Evolutionary conservation across 2,329 filamentous ascomycete species (phyloP).

Genomic region (Cercospora sojina): DNA sequence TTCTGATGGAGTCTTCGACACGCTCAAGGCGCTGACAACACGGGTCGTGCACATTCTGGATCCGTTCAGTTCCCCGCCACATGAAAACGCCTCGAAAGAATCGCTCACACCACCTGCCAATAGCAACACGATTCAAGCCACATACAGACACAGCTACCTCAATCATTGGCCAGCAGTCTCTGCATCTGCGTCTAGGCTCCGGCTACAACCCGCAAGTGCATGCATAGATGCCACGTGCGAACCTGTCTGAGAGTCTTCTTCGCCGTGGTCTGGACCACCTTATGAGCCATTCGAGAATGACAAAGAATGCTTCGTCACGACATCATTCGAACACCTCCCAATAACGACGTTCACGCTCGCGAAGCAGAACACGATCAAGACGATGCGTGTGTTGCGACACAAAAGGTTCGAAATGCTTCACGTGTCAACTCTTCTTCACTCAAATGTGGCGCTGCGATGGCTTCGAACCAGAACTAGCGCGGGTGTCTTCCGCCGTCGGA

Average conservation of each 20-base stretch:
- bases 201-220: background rate
- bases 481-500: background rate
- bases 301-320: background rate
- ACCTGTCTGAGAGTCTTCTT: background rate
- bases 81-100: background rate
- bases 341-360: background rate
- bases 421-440: background rate
- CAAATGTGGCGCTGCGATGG: background rate
- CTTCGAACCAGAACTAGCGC: background rate
- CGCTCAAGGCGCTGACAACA: background rate
- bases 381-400: background rate
- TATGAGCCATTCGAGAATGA: background rate
- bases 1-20: too few species aligned
- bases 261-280: background rate
- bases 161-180: background rate
- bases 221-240: background rate
- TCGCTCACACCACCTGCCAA: background rate
- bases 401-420: background rate
- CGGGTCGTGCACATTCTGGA: background rate
- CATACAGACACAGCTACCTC: background rate
- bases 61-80: background rate
- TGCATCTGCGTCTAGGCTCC: background rate
- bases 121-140: background rate
- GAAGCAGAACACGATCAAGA: background rate
- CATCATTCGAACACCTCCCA: background rate